phyloP scores from a whole-genome alignment of 441 rosid species.

The Erodium chrysanthum region DNA sequence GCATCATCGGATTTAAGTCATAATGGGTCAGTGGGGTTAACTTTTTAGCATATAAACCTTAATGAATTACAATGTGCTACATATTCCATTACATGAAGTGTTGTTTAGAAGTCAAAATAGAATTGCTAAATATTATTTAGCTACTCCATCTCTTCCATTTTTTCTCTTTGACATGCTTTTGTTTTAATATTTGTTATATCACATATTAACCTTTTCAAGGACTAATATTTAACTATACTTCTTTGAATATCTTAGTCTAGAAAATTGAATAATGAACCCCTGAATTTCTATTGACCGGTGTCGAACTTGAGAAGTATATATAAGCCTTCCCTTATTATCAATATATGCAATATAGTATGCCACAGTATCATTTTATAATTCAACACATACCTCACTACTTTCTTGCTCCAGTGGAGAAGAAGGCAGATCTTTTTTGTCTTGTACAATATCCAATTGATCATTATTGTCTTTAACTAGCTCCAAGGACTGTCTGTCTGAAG shows the following conservation, averaged over 20 bases:
- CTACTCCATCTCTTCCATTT: not conserved
- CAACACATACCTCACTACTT: conserved; percentile 58
- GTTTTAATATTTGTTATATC: not conserved
- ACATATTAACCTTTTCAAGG: not conserved
- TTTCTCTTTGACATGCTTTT: not conserved
- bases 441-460: conserved; percentile 52
- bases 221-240: not conserved
- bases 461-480: conserved; percentile 48
- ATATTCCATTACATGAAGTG: no score
- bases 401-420: conserved; percentile 59
- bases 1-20: not conserved
- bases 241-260: not conserved
- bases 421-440: conserved; percentile 46
- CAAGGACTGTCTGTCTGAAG: conserved; percentile 36
- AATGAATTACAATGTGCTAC: no score
- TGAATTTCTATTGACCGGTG: not conserved
- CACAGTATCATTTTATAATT: conserved; percentile 6
- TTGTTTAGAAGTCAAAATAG: not conserved
- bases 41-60: not conserved
- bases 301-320: not conserved
- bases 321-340: not conserved
- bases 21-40: not conserved
- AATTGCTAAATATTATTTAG: not conserved
- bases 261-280: not conserved
- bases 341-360: not conserved